Conservation (phyloP, 1,139 yeast species). For the Komagataea norvegica region DNA sequence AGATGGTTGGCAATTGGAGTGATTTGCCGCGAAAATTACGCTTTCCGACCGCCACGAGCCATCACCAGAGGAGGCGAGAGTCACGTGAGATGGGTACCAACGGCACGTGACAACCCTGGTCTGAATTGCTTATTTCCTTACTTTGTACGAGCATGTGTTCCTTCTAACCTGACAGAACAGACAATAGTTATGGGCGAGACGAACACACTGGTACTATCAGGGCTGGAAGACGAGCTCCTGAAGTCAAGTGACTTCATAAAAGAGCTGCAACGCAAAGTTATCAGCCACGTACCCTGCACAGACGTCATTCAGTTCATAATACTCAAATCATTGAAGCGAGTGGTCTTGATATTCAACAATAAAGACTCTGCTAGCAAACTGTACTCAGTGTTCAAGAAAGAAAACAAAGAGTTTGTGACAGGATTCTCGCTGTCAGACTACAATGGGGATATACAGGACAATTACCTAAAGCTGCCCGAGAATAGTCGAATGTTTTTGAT, state of each 20-base stretch:
- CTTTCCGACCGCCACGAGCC: neutral
- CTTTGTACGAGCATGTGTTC: too few relatives aligned
- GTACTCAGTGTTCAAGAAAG: neutral
- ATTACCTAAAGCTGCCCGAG: conserved; percentile 30
- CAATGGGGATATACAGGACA: conserved; percentile 18
- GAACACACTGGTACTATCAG: conserved; percentile 21
- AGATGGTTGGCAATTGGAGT: neutral
- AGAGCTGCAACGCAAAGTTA: conserved; percentile 17
- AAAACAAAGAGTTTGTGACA: conserved; percentile 9
- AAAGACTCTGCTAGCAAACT: conserved; percentile 7
- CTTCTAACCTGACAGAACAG: too few relatives aligned
- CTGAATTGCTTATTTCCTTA: too few relatives aligned
- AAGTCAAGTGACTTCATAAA: conserved; percentile 12
- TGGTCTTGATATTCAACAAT: conserved; percentile 18
- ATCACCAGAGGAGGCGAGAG: conserved; percentile 1
- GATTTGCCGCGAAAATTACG: neutral
- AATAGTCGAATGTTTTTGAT: conserved; percentile 31
- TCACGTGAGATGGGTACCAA: neutral
- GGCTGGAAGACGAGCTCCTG: conserved; percentile 11
- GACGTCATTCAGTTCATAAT: conserved; percentile 23
- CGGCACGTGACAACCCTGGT: too few relatives aligned
- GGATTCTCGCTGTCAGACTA: conserved; percentile 24
- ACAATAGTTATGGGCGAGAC: too few relatives aligned
- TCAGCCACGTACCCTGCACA: conserved; percentile 9
- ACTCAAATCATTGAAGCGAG: conserved; percentile 18